Evolutionary conservation across 1,284 basidiomycete genomes (phyloP).

Genomic region (Phylloboletellus chloephorus): DNA sequence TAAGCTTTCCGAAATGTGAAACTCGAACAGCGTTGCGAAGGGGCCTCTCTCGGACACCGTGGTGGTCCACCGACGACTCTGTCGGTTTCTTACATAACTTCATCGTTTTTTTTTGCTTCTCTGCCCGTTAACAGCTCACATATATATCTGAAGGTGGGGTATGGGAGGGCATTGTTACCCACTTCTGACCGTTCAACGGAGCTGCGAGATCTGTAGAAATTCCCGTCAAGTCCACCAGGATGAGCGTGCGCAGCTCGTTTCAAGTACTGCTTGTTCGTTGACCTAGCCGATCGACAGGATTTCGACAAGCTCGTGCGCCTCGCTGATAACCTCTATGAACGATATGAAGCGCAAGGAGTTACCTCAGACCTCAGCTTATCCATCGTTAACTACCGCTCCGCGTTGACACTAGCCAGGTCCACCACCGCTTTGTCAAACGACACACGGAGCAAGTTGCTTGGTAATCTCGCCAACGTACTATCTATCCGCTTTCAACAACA

Average conservation of each 20-base stretch:
- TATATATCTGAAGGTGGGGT: constrained; percentile 14
- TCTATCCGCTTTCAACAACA: constrained; percentile 27
- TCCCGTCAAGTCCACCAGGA: constrained; percentile 4
- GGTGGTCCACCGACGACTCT: constrained; percentile 11
- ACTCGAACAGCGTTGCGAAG: background rate
- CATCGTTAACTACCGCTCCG: constrained; percentile 26
- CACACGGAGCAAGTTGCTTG: constrained; percentile 23
- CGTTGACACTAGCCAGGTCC: constrained; percentile 21
- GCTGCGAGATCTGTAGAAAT: background rate
- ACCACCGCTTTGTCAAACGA: constrained; percentile 17
- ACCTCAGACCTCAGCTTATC: constrained; percentile 25
- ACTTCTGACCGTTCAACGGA: constrained; percentile 4
- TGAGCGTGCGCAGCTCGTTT: constrained; percentile 18
- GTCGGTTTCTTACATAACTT: constrained; percentile 16
- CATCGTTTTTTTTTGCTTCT: constrained; percentile 6
- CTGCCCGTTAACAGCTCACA: constrained; percentile 9
- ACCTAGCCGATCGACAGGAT: constrained; percentile 16
- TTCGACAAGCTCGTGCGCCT: constrained; percentile 24
- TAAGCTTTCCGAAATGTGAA: constrained; percentile 2
- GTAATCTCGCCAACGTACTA: constrained; percentile 32
- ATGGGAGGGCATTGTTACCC: constrained; percentile 5
- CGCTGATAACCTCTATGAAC: constrained; percentile 24
- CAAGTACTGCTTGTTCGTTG: background rate
- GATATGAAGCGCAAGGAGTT: constrained; percentile 19
- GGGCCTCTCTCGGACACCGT: constrained; percentile 4